A percentile compares a stretch with the other conserved stretches of the same genome.
Evolutionary conservation across 2,329 filamentous ascomycete genomes (phyloP).

Genomic region (Diaporthe velutina): DNA sequence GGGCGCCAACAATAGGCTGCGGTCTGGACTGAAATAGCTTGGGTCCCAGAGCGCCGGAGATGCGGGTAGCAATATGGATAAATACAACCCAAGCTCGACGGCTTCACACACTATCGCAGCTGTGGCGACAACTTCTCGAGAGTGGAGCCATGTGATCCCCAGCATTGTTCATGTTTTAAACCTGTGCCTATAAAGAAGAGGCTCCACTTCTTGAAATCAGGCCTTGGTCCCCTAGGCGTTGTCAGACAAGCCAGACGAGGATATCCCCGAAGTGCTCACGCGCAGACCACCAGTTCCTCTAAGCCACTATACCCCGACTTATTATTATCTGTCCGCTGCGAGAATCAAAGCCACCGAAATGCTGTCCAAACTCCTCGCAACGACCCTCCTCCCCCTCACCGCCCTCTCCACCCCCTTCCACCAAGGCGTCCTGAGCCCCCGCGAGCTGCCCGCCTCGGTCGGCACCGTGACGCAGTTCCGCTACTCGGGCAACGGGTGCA

Average conservation of each 20-base stretch:
- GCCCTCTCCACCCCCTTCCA: slow-evolving; percentile 39
- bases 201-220: not conserved
- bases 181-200: slow-evolving; percentile 5
- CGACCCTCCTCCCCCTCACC: slow-evolving; percentile 42
- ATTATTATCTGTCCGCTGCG: not conserved
- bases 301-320: too few species aligned
- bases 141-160: slow-evolving; percentile 13
- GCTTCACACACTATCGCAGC: slow-evolving; percentile 17
- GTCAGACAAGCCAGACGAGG: slow-evolving; percentile 24
- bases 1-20: slow-evolving; percentile 16
- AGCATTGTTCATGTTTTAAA: too few species aligned
- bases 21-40: slow-evolving; percentile 28
- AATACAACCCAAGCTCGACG: slow-evolving; percentile 35
- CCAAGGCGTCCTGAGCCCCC: slow-evolving; percentile 34
- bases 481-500: slow-evolving; percentile 54
- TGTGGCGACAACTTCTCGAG: slow-evolving; percentile 7
- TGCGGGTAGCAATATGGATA: slow-evolving; percentile 33
- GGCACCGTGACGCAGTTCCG: slow-evolving; percentile 48
- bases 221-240: not conserved
- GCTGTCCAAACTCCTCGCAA: slow-evolving; percentile 37
- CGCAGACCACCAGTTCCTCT: not conserved
- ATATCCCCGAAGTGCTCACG: not conserved
- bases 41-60: slow-evolving; percentile 27
- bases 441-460: slow-evolving; percentile 42
- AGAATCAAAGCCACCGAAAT: not conserved